phyloP scores from a whole-genome alignment of 192 early-diverging fungal species.

The Cetraspora pellucida region DNA sequence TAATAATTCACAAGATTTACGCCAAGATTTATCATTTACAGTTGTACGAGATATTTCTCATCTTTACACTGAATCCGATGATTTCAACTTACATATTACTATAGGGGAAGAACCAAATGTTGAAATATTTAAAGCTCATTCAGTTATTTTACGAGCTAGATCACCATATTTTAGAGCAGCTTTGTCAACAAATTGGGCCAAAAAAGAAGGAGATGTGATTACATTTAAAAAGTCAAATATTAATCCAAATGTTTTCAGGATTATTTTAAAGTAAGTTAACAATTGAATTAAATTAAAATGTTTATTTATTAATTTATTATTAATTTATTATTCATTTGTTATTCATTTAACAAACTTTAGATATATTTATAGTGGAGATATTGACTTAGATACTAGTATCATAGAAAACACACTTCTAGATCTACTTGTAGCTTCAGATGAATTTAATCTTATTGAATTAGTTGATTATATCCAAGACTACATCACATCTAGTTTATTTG shows the following conservation, averaged over 20 bases:
- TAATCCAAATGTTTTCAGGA: constrained; percentile 1
- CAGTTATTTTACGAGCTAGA: constrained; percentile 28
- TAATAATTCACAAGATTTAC: background rate
- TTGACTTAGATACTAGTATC: background rate
- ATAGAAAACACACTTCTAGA: background rate
- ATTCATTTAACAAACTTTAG: background rate
- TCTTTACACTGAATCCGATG: constrained; percentile 4
- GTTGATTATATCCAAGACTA: constrained; percentile 26
- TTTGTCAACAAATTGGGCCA: constrained; percentile 19
- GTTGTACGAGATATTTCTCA: background rate
- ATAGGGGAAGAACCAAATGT: constrained; percentile 25
- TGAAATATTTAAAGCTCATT: constrained; percentile 19
- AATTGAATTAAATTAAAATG: background rate
- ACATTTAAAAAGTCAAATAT: constrained; percentile 31
- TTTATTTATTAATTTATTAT: background rate
- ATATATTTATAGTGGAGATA: constrained; percentile 18
- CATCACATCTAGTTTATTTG: background rate
- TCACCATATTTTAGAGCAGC: constrained; percentile 23
- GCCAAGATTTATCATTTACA: constrained; percentile 1
- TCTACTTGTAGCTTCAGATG: constrained; percentile 20
- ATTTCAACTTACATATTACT: constrained; percentile 12
- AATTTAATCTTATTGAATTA: constrained; percentile 14
- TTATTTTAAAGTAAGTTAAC: constrained; percentile 22
- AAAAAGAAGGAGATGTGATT: constrained; percentile 6
- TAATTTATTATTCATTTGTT: background rate